These are phyloP conservation scores for Dovyalis caffra DNA, from an alignment of 345 rosid genomes.

Conservation along the genomic window DNA sequence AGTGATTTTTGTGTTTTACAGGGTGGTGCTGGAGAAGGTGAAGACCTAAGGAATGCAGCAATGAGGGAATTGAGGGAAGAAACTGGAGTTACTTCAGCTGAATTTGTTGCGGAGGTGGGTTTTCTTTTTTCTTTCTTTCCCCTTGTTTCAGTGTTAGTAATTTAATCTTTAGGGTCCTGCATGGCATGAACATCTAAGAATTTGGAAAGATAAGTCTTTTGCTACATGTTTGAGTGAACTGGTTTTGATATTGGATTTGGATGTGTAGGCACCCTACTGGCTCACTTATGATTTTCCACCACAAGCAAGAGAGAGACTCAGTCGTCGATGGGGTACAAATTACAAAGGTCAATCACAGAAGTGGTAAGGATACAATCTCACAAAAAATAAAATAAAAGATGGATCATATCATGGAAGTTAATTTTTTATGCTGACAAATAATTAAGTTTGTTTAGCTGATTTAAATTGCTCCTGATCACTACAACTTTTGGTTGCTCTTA, in stretches of 20 bases:
- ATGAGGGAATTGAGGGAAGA: constrained; percentile 91
- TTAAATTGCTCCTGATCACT: background rate
- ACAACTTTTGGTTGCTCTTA: background rate
- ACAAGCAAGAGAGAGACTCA: constrained; percentile 44
- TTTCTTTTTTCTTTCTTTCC: constrained; percentile 16
- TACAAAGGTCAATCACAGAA: constrained; percentile 87
- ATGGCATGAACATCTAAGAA: background rate
- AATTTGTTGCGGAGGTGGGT: constrained; percentile 72
- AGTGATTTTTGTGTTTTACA: constrained; percentile 7
- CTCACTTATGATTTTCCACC: constrained; percentile 67
- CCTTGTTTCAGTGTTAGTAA: background rate
- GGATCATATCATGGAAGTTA: background rate
- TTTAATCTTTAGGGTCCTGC: background rate
- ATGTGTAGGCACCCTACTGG: constrained; percentile 69
- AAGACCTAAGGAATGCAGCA: constrained; percentile 85
- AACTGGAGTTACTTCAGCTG: constrained; percentile 88
- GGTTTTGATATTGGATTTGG: background rate
- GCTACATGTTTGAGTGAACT: constrained; percentile 10
- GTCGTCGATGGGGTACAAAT: constrained; percentile 56
- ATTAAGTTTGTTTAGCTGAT: background rate
- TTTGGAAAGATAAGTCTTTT: background rate
- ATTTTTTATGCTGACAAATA: too few species aligned
- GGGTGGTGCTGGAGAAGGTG: constrained; percentile 89
- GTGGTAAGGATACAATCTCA: constrained; percentile 38
- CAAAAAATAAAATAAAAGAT: background rate